Base-by-base conservation (phyloP, 2,329 filamentous ascomycete genomes). In the Nannizziopsis barbatae region DNA sequence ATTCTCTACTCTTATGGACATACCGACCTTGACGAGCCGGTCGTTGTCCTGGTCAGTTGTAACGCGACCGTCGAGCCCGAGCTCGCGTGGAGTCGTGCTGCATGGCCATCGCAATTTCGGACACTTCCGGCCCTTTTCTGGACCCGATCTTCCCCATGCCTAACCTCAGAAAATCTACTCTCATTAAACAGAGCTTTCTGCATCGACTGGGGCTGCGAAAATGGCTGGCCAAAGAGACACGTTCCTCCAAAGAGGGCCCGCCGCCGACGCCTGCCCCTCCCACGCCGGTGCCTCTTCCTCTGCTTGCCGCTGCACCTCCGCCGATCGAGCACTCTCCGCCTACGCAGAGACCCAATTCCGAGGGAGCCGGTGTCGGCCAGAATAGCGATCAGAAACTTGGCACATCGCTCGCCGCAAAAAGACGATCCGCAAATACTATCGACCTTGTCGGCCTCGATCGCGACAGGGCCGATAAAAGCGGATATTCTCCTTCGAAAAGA, bases 181-280 rank as follows among this genome's bases (percentile, higher is more conserved):
- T 59, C 18, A 48, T 54, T 45, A 68, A 67, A 53, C 62, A 65
- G 59, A 69, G 68, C 55, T 69, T 72, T 63, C 70, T 67, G 67
- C 68, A 71, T 58, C 64, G 66, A 52, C 56, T 71, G 45, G 64
- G 63, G 30, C 58, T 69, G 42, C 62, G 64, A 56, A 59, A 61
- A 63, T 69, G 64, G 66, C 62, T 68, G 57, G 65, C 62, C 49
- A 66, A 64, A 47, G 67, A 70, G 62, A 65, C 53, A 62, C 58
- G 40, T 6, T 14, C 17, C 48, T 56, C n/a, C 36, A 44, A 36
- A 27, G 7, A 18, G 30, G 15, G 10, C 11, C 33, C 40, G 5
- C 12, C 22, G 14, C 12, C 38, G 18, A 35, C 30, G 10, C 59
- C 62, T 50, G 53, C 59, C 45, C 55, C 58, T 47, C 60, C 59